These are phyloP conservation scores for Phlebiopsis flavidoalba DNA, from an alignment of 768 basidiomycete genomes.

Conservation along the genomic window DNA sequence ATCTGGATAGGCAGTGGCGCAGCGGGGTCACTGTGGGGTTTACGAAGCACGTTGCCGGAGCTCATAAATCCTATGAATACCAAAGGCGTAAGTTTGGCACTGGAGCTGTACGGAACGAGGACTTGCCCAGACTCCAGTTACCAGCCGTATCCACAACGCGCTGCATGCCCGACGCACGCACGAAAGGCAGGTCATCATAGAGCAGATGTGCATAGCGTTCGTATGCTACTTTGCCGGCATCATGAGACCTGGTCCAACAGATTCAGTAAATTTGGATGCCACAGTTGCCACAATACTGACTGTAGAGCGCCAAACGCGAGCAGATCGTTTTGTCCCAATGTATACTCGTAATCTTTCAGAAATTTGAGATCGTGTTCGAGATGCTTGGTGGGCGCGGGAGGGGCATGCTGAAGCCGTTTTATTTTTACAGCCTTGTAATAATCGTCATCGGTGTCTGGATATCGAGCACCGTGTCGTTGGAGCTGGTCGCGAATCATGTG, in stretches of 20 bases:
- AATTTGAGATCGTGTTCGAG: constrained; percentile 52
- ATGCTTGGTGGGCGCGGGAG: too few species aligned
- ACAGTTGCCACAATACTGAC: constrained; percentile 32
- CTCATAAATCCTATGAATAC: not conserved
- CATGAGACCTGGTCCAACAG: constrained; percentile 32
- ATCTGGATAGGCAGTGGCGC: constrained; percentile 49
- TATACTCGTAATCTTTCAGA: constrained; percentile 50
- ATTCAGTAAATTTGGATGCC: not conserved
- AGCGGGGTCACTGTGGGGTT: constrained; percentile 20
- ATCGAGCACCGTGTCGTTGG: constrained; percentile 78
- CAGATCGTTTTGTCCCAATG: constrained; percentile 50
- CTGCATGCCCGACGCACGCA: constrained; percentile 43
- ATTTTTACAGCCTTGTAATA: constrained; percentile 39
- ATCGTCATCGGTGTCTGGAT: constrained; percentile 54
- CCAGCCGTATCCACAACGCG: constrained; percentile 64
- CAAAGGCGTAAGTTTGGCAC: not conserved
- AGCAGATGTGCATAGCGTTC: constrained; percentile 50
- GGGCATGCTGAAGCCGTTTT: constrained; percentile 47
- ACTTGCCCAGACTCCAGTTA: constrained; percentile 64
- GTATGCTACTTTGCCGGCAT: constrained; percentile 47
- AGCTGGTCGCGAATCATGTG: constrained; percentile 39
- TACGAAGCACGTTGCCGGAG: not conserved
- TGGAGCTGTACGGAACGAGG: not conserved
- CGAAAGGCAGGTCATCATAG: constrained; percentile 43
- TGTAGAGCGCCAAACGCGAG: constrained; percentile 63